phyloP scores from a whole-genome alignment of 768 basidiomycete genomes.

The Kwoniella europaea region DNA sequence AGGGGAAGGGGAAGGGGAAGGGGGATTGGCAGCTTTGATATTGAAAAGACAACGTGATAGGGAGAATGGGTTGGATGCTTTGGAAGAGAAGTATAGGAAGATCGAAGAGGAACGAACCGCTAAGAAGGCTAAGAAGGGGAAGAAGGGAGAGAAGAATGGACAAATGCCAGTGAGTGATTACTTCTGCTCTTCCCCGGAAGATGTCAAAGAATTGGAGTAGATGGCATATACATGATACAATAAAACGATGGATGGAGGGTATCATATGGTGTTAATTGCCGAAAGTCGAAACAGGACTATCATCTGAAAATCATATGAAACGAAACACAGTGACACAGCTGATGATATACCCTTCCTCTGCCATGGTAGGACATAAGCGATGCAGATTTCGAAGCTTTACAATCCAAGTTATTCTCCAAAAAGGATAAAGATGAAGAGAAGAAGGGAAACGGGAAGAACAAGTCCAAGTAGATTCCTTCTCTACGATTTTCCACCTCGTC shows the following conservation, averaged over 20 bases:
- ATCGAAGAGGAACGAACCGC: constrained; percentile 51
- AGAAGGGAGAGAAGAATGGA: constrained; percentile 62
- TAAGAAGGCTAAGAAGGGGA: constrained; percentile 58
- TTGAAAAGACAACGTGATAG: constrained; percentile 71
- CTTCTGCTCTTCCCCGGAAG: not conserved
- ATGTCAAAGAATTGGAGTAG: too few relatives aligned
- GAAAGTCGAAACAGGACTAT: too few relatives aligned
- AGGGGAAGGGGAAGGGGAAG: constrained; percentile 33
- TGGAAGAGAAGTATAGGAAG: constrained; percentile 59
- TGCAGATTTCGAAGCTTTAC: constrained; percentile 49
- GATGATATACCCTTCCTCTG: not conserved
- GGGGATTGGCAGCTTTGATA: constrained; percentile 77
- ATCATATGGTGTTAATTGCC: too few relatives aligned
- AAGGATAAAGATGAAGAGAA: constrained; percentile 23
- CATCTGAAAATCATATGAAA: not conserved
- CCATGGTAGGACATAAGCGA: constrained; percentile 40
- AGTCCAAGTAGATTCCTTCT: not conserved
- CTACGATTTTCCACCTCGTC: not conserved
- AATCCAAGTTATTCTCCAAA: constrained; percentile 43
- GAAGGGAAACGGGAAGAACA: constrained; percentile 3
- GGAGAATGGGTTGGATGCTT: constrained; percentile 68
- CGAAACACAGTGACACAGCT: not conserved
- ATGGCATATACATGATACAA: too few relatives aligned
- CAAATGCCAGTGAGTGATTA: not conserved
- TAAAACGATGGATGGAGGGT: too few relatives aligned